These are phyloP conservation scores for Trypanosoma boissoni DNA, from an alignment of 208 protist genomes.

Conservation along the genomic window DNA sequence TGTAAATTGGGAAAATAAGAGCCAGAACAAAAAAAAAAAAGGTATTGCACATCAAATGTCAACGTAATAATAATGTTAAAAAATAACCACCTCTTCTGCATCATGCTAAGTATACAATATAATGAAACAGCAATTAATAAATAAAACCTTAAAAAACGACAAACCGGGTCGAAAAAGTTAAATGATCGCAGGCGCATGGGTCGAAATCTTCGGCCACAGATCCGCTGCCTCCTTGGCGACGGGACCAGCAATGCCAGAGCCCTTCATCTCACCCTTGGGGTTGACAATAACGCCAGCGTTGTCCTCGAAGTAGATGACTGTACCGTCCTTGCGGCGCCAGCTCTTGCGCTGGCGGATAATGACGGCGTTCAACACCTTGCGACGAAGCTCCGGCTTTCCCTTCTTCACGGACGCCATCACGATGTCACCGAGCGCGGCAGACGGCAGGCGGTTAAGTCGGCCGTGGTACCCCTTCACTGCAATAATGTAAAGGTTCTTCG, in stretches of 20 bases:
- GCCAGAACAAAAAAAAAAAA: slow-evolving; percentile 6
- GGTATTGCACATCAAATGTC: background rate
- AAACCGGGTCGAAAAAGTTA: slow-evolving; percentile 61
- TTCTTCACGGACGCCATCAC: slow-evolving; percentile 99
- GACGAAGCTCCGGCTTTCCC: slow-evolving; percentile 99
- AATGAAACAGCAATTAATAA: too few relatives aligned
- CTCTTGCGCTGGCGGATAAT: slow-evolving; percentile 99
- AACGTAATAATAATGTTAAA: background rate
- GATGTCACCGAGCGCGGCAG: slow-evolving; percentile 98
- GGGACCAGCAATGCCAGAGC: slow-evolving; percentile 99
- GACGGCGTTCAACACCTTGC: slow-evolving; percentile 98
- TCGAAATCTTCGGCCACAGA: slow-evolving; percentile 99
- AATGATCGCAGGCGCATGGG: slow-evolving; percentile 94
- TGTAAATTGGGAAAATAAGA: background rate
- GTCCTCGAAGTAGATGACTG: slow-evolving; percentile 99
- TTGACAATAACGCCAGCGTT: slow-evolving; percentile 99
- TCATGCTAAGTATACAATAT: too few relatives aligned
- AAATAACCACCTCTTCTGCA: too few relatives aligned
- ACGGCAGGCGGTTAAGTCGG: slow-evolving; percentile 98
- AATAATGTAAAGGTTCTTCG: slow-evolving; percentile 99
- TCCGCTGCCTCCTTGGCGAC: slow-evolving; percentile 99
- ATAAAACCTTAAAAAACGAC: too few relatives aligned
- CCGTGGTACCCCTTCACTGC: slow-evolving; percentile 97
- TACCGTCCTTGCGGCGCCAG: slow-evolving; percentile 98
- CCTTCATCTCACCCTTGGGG: slow-evolving; percentile 99